These are phyloP conservation scores for Penicillium oxalicum DNA, from an alignment of 2,329 filamentous ascomycete species.

Conservation along the genomic window DNA sequence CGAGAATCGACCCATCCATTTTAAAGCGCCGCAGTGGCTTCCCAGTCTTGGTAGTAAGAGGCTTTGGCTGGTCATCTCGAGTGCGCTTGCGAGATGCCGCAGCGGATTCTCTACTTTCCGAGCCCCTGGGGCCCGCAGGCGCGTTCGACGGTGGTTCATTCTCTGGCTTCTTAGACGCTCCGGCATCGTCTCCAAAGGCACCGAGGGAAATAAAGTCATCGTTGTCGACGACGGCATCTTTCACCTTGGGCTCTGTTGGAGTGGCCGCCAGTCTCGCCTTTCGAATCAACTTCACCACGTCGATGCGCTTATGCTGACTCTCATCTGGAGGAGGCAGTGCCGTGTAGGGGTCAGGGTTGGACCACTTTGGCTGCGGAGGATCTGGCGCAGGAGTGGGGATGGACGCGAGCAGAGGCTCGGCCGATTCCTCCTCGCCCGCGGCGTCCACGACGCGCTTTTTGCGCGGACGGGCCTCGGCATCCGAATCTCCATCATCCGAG, in stretches of 20 bases:
- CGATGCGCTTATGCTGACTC: conserved; percentile 65
- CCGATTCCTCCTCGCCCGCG: conserved; percentile 12
- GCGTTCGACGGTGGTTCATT: conserved; percentile 31
- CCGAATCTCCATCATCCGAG: conserved; percentile 36
- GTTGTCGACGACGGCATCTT: conserved; percentile 51
- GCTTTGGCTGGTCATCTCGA: conserved; percentile 61
- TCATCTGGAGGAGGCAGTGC: conserved; percentile 75
- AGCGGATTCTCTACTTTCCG: conserved; percentile 37
- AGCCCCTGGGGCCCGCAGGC: conserved; percentile 31
- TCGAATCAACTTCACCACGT: conserved; percentile 85
- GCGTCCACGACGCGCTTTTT: conserved; percentile 33
- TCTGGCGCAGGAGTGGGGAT: conserved; percentile 12
- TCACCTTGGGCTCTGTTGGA: conserved; percentile 43
- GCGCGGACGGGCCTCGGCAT: conserved; percentile 32
- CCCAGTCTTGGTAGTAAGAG: conserved; percentile 47
- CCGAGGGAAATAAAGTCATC: conserved; percentile 91
- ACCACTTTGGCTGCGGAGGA: conserved; percentile 80
- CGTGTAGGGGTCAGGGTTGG: conserved; percentile 91
- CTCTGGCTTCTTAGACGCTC: not conserved
- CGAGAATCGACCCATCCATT: conserved; percentile 46
- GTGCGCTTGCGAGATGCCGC: conserved; percentile 70
- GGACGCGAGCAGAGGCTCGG: conserved; percentile 19
- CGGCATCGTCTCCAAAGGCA: conserved; percentile 41
- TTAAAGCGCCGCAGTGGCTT: conserved; percentile 50
- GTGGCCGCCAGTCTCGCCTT: conserved; percentile 67